Evolutionary conservation across 2,329 filamentous ascomycete species (phyloP), one percentile per base, ranked within the genome.

Genomic region (Colletotrichum musicola): DNA sequence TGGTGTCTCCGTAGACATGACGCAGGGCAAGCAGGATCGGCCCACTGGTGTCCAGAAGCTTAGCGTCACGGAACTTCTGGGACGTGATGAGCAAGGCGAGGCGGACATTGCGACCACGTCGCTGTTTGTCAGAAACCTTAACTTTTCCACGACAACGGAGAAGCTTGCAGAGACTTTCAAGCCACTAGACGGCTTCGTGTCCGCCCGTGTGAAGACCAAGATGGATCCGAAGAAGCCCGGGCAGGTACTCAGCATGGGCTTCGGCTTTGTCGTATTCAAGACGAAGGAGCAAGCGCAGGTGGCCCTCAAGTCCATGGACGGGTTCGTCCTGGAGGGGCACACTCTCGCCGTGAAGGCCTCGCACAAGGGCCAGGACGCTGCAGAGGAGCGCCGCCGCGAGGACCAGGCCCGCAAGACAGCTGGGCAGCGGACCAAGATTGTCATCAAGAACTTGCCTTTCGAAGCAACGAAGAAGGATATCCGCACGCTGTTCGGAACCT

Each of bases 361-460:
- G 6, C 94, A 98, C 82, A 94, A 92, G 79, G 93, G 92, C 20
- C 86, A 90, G 66, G 95, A 98, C 81, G 94, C 94, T 18, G 95
- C 93, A 2, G 94, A 97, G 77, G 93, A 97, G 81, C 89, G 93
- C 72, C 90, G 92, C 72, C 92, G 91, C 73, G 92, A 95, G 73
- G 94, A 98, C 76, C 89, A 88, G 72, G 90, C 92, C 58, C 97
- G 94, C 85, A 97, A 95, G 80, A 82, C 88, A 58, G 90, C 93
- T 25, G 88, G 88, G 16, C 89, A 90, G 77, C 88, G 90, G 73
- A 98, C 95, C 55, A 98, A 98, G 86, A 92, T 99, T 77, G 91
- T 98, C 81, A 92, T 99, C 84, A 99, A 98, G 86, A 99, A 99
- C 84, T 83, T 99, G 80, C 95, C 96, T 20, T 99, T 99, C 83